phyloP scores from a whole-genome alignment of 129 eudicot genomes.

The Flaveria sonorensis region DNA sequence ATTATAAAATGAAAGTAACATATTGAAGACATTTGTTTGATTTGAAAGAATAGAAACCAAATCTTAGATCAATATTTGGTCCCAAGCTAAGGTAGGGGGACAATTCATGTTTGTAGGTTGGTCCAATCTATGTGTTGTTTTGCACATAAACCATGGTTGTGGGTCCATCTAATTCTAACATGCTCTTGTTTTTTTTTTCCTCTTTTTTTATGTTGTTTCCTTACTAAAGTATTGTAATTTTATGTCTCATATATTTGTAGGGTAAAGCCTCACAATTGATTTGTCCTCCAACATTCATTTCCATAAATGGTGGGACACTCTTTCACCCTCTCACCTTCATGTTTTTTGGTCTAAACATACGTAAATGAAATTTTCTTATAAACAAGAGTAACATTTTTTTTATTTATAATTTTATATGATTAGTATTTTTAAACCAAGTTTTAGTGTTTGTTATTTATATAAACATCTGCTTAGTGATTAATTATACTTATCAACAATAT shows the following conservation, averaged over 20 bases:
- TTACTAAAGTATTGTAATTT: conserved; percentile 9
- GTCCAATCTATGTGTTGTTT: conserved; percentile 36
- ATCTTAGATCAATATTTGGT: conserved; percentile 25
- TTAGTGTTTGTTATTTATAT: too few relatives aligned
- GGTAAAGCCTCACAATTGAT: conserved; percentile 37
- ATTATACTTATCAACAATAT: neutral
- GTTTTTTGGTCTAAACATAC: conserved; percentile 1
- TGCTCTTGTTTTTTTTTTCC: conserved; percentile 9
- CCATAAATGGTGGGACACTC: conserved; percentile 27
- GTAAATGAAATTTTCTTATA: conserved; percentile 1
- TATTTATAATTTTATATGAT: neutral
- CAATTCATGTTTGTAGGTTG: conserved; percentile 28
- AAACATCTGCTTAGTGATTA: conserved; percentile 1
- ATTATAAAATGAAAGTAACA: neutral
- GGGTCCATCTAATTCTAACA: conserved; percentile 43
- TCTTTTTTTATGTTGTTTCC: neutral
- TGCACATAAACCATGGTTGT: conserved; percentile 32
- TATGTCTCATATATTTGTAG: conserved; percentile 35
- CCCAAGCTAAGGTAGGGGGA: conserved; percentile 30
- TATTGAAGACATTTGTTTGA: conserved; percentile 1
- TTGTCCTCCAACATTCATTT: conserved; percentile 32
- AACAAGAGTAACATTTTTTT: neutral
- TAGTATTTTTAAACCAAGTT: neutral
- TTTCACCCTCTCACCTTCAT: conserved; percentile 11
- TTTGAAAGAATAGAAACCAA: conserved; percentile 26